Evolutionary conservation across 805 yeast species (phyloP), one percentile per base, ranked within the genome.

Genomic region (Pichia kluyveri): DNA sequence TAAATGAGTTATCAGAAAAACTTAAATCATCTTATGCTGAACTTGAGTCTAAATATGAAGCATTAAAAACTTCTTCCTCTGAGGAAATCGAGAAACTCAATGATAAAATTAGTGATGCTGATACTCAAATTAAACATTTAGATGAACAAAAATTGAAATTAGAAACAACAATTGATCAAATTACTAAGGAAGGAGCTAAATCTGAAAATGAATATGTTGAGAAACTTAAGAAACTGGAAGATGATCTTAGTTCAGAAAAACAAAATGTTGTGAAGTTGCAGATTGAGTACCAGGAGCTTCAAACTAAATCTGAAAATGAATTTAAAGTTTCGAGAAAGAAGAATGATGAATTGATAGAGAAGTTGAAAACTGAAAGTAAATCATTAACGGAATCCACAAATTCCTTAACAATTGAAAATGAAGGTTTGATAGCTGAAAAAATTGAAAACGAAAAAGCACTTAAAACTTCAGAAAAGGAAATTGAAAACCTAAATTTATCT

Each of bases 11-110:
- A 26, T 17, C 43, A 15, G 40, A 38, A 17, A 42, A 42, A 19
- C 34, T 43, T 3, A 43, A 47, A 14, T 12, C 43, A 12, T 39
- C 46, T 14, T 43, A 47, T 27, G 27, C 46, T 8, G 23, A 18
- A 23, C 23, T 47, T 12, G 50, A 42, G 32, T 10, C 46, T 14
- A 43, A 40, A 11, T 34, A 39, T 36, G 4, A 28, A 15, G 28
- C 39, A 7, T 19, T 40, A 6, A 47, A 38, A 11, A 28, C 12
- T 5, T 23, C 30, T 10, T 39, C 47, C 4, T 26, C 43, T 15
- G 38, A 41, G 10, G 42, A 49, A 38, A 36, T 47, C 17, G 42
- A 43, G 3, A 32, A 40, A 26, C 34, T 42, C 18, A 47, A 42
- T 8, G 37, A 26, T 8, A 18, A 43, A 42, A 8, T 3, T 4